Evolutionary conservation across 805 yeast species (phyloP), one percentile per base, ranked within the genome.

Genomic region (Diddensiella santjacobensis): DNA sequence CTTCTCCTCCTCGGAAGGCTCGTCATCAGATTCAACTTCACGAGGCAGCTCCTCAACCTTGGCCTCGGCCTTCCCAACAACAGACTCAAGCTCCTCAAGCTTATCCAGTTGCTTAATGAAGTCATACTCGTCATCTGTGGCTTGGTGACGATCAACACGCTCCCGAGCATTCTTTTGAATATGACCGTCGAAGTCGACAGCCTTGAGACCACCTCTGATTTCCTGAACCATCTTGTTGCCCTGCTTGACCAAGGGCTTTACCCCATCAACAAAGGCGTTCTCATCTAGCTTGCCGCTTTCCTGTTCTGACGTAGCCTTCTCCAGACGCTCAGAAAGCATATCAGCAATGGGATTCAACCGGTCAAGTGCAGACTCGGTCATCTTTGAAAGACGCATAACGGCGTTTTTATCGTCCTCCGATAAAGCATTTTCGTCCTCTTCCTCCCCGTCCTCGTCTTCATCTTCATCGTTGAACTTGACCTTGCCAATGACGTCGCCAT

Each of bases 1-100:
- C 13, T 18, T 18, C 23, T 38, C 41, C 22, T 38, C 41, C 13
- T 38, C 41, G 19, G 41, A 8, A 6, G 41, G 41, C n/a, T n/a
- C n/a, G 11, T 20, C 41, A 5, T 38, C 41, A 26, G 31, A 13
- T 13, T 26, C 31, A 10, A 10, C 13, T 10, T 26, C 13, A 8
- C 13, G 8, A 13, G 31, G 31, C 8, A 26, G 11, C 13, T 8
- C 13, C 13, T 26, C 31, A 26, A 26, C 11, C 13, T 13, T 26
- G 11, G 8, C 13, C 13, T 26, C 31, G 31, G 31, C 31, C 8
- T 26, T 13, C 11, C 13, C 13, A 8, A 26, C 31, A 26, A 13
- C 13, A 26, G 8, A 10, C 13, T 26, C 31, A 26, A 26, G 11
- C 8, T 26, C 31, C 8, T 8, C 8, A 26, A 26, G 31, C 31